phyloP scores from a whole-genome alignment of 2,329 filamentous ascomycete genomes.

The Aureobasidium sp. region DNA sequence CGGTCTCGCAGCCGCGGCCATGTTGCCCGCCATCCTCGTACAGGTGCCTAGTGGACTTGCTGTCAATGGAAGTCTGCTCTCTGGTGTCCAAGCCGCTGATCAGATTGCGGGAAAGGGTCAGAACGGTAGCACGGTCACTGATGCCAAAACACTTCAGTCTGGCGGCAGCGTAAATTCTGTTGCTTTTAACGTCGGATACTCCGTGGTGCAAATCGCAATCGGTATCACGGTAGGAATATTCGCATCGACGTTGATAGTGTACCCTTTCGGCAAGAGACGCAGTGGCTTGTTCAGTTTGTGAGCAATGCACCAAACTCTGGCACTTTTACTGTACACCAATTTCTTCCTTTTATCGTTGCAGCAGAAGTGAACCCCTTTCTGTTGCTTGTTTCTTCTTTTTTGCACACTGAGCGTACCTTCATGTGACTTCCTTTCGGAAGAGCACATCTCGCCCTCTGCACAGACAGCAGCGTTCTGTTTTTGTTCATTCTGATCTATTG shows the following conservation, averaged over 20 bases:
- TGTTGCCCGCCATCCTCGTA: slow-evolving; percentile 78
- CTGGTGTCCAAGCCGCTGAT: slow-evolving; percentile 49
- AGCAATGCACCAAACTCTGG: not conserved
- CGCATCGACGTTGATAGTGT: slow-evolving; percentile 40
- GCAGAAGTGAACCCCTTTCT: not conserved
- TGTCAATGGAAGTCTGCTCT: slow-evolving; percentile 49
- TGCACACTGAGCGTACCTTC: not conserved
- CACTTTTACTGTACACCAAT: not conserved
- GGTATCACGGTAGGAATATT: slow-evolving; percentile 45
- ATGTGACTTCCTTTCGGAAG: not conserved
- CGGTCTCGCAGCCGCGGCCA: slow-evolving; percentile 72
- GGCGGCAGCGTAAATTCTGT: slow-evolving; percentile 32
- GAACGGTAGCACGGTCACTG: slow-evolving; percentile 38
- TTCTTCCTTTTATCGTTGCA: not conserved
- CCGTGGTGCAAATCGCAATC: slow-evolving; percentile 43
- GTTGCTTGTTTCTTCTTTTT: not conserved
- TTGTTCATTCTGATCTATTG: not conserved
- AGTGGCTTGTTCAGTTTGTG: slow-evolving; percentile 36
- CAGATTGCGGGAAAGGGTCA: slow-evolving; percentile 40
- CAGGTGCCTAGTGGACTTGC: slow-evolving; percentile 54
- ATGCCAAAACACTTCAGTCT: slow-evolving; percentile 25
- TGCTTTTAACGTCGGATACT: slow-evolving; percentile 41
- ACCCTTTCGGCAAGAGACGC: slow-evolving; percentile 42
- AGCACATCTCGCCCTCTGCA: not conserved
- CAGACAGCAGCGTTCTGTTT: not conserved